phyloP scores from a whole-genome alignment of 371 early-diverging fungal species.

The Mortierella sp. region DNA sequence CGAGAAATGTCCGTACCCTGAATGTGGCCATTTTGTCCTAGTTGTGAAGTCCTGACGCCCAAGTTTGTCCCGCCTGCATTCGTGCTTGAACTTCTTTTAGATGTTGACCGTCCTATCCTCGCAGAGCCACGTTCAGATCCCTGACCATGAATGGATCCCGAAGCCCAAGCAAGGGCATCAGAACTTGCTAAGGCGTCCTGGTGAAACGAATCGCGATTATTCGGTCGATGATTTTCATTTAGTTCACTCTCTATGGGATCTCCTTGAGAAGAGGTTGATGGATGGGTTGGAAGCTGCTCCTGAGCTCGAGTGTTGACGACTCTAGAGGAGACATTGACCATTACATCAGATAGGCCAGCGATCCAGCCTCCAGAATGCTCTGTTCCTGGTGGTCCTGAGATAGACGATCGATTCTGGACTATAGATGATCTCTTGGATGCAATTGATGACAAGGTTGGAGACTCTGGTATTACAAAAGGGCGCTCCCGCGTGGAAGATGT shows the following conservation, averaged over 20 bases:
- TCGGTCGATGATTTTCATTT: background rate
- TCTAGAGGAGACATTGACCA: constrained; percentile 46
- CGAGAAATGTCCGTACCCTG: constrained; percentile 19
- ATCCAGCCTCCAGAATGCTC: constrained; percentile 43
- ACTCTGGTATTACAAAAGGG: constrained; percentile 1
- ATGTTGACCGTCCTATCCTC: constrained; percentile 12
- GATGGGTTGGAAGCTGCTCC: constrained; percentile 17
- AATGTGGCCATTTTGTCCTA: constrained; percentile 20
- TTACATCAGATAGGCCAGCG: constrained; percentile 36
- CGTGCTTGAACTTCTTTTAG: constrained; percentile 33
- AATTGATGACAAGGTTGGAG: constrained; percentile 16
- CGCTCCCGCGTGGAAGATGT: constrained; percentile 29
- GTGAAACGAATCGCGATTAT: constrained; percentile 11
- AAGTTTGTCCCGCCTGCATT: constrained; percentile 25
- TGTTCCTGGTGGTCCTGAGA: constrained; percentile 5
- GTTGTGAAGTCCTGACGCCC: constrained; percentile 17
- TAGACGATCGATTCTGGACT: constrained; percentile 38
- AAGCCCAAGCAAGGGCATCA: constrained; percentile 31
- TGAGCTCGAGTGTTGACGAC: constrained; percentile 48
- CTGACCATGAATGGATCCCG: constrained; percentile 9
- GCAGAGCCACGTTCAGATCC: constrained; percentile 41
- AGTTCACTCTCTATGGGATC: constrained; percentile 22
- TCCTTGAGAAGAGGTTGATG: constrained; percentile 4
- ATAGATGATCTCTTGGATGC: constrained; percentile 25
- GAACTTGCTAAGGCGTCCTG: constrained; percentile 18